A percentile compares a stretch with the other conserved stretches of the same genome.
phyloP scores from a whole-genome alignment of 768 basidiomycete species.

The Rhodosporidiobolus odoratus region DNA sequence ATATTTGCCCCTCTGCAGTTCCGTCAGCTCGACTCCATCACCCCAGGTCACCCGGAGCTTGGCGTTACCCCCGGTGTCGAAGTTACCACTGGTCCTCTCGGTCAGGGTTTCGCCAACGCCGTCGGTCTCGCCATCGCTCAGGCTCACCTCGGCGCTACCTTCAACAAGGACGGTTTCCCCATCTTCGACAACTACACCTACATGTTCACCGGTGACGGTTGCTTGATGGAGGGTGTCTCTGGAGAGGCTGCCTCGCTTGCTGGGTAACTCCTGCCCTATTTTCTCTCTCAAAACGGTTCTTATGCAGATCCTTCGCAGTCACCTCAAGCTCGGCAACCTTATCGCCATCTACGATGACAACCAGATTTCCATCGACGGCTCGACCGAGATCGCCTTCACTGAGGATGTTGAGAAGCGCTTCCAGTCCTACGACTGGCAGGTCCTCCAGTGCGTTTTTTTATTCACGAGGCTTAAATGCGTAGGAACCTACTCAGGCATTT shows the following conservation, averaged over 20 bases:
- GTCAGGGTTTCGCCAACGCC: conserved; percentile 80
- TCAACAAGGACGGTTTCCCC: conserved; percentile 77
- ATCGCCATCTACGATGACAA: conserved; percentile 95
- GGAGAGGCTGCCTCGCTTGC: conserved; percentile 85
- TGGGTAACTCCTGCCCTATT: conserved; percentile 49
- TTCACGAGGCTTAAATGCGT: conserved; percentile 47
- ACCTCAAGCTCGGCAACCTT: conserved; percentile 86
- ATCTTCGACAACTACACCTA: conserved; percentile 51
- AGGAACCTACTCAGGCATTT: conserved; percentile 42
- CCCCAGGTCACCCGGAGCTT: conserved; percentile 87
- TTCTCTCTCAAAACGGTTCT: background rate
- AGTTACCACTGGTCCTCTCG: conserved; percentile 92
- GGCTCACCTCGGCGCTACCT: conserved; percentile 80
- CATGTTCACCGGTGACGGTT: conserved; percentile 90
- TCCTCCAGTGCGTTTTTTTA: conserved; percentile 70
- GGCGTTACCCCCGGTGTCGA: conserved; percentile 62
- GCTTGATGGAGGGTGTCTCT: conserved; percentile 95
- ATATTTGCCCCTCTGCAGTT: conserved; percentile 49
- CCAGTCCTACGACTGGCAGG: conserved; percentile 88
- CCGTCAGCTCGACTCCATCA: conserved; percentile 82
- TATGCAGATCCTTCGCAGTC: conserved; percentile 44
- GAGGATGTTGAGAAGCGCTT: conserved; percentile 87
- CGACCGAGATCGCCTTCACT: conserved; percentile 86
- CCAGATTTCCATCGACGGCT: conserved; percentile 94
- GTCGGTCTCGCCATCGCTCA: conserved; percentile 92